A percentile compares a stretch with the other conserved stretches of the same genome.
phyloP scores from a whole-genome alignment of 2,329 filamentous ascomycete genomes.

The Penicillium rolfsii region DNA sequence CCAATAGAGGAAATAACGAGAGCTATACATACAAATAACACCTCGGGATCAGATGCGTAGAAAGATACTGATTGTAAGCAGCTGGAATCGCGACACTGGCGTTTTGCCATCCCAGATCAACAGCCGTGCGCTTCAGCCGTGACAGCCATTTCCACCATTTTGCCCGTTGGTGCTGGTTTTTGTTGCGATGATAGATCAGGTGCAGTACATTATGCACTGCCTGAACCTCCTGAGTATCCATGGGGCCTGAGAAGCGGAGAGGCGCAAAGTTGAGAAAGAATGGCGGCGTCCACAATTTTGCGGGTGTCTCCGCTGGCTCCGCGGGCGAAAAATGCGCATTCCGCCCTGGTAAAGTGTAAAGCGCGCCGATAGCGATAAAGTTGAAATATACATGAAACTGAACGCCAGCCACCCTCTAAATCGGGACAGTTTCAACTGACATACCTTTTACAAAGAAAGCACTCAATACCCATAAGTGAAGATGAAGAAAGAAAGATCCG shows the following conservation, averaged over 20 bases:
- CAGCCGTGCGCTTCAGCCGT: conserved; percentile 69
- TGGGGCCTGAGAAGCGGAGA: conserved; percentile 13
- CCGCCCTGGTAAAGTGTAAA: not conserved
- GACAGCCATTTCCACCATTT: conserved; percentile 81
- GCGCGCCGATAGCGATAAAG: not conserved
- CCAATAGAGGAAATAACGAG: not conserved
- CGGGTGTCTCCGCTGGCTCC: not conserved
- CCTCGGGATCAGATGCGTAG: conserved; percentile 41
- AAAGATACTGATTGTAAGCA: conserved; percentile 37
- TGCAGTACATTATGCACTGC: conserved; percentile 57
- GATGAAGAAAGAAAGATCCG: not conserved
- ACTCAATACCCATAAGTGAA: not conserved
- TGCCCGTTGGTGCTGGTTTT: conserved; percentile 81
- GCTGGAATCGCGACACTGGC: conserved; percentile 3
- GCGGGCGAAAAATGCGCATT: not conserved
- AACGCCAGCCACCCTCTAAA: not conserved
- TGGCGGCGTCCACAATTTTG: not conserved
- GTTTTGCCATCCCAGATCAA: conserved; percentile 56
- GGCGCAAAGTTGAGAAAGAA: not conserved
- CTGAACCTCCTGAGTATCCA: conserved; percentile 37
- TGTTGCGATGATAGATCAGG: conserved; percentile 79
- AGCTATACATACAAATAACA: conserved; percentile 45
- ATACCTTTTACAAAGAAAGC: not conserved
- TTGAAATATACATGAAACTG: not conserved
- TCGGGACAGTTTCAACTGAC: too few relatives aligned